Evolutionary conservation across 495 filamentous ascomycete species (phyloP), one percentile per base, ranked within the genome.

Genomic region (Chlorociboria aeruginascens): DNA sequence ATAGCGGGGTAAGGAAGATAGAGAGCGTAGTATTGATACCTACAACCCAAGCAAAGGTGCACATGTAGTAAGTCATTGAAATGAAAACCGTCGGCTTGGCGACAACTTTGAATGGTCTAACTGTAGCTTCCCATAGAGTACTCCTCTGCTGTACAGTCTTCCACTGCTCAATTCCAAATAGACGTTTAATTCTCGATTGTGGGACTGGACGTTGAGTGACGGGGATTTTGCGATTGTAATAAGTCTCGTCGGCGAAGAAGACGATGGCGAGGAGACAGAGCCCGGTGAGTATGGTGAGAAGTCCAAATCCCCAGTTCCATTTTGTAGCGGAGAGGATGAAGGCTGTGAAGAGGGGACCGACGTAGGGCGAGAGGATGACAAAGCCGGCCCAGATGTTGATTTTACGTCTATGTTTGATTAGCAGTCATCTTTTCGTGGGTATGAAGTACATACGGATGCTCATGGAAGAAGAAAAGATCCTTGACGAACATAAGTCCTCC

Each of bases 381-480:
- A 67, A 65, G 16, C 53, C 65, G 40, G 69, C 64, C 76, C 75
- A 79, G 54, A 77, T 69, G 57, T 81, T 80, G 59, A 82, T 82
- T 57, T 80, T 80, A 9, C 76, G 47, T 7, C 47, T 44, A 12
- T 7, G 7, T 12, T 12, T 25, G 4, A 25, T 25, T 4, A 25
- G 20, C 20, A 25, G 20, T 25, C 4, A 25, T 25, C 20, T 25
- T 45, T 33, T 33, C 1, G 34, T 10, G 13, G 13, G 29, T 2
- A 11, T 14, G n/a, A 9, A 16, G 3, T 11, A 50, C 47, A 43
- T 43, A 66, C 13, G 67, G 68, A 43, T 76, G 74, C 50, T 81
- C 76, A 49, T 82, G 77, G 60, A 81, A 72, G 67, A 77, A 82
- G 63, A 80, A 82, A 42, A 79, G 66, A 61, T 82, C 79, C 53